Evolutionary conservation across 768 basidiomycete species (phyloP).

Genomic region (Hypsizygus marmoreus): DNA sequence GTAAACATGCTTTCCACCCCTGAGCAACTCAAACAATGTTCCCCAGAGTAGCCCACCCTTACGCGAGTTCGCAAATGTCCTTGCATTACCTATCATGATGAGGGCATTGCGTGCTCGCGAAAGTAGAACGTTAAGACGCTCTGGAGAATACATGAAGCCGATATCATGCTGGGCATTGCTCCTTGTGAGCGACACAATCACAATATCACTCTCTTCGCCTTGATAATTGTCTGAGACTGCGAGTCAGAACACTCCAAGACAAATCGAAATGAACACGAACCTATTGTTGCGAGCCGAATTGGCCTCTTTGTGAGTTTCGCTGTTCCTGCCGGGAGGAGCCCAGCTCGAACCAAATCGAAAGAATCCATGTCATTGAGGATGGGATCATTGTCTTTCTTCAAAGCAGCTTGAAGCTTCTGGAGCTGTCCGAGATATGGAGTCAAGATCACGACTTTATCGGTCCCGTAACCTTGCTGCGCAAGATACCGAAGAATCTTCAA

Average conservation of each 20-base stretch:
- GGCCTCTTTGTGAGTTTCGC: slow-evolving; percentile 43
- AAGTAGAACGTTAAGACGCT: slow-evolving; percentile 70
- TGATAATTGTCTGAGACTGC: slow-evolving; percentile 65
- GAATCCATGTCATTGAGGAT: slow-evolving; percentile 65
- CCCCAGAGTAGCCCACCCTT: slow-evolving; percentile 56
- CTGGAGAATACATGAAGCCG: slow-evolving; percentile 72
- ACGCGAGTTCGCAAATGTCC: slow-evolving; percentile 55
- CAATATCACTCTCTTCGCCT: slow-evolving; percentile 73
- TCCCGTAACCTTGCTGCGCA: slow-evolving; percentile 66
- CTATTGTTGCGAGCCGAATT: slow-evolving; percentile 66
- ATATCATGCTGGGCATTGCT: slow-evolving; percentile 59
- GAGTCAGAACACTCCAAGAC: neutral
- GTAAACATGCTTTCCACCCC: slow-evolving; percentile 46
- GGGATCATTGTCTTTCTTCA: slow-evolving; percentile 55
- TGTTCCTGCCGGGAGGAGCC: slow-evolving; percentile 43
- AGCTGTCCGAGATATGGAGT: slow-evolving; percentile 75
- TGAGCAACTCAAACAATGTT: slow-evolving; percentile 47
- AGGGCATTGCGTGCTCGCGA: slow-evolving; percentile 68
- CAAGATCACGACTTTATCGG: slow-evolving; percentile 60
- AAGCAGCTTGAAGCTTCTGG: slow-evolving; percentile 43
- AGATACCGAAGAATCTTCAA: slow-evolving; percentile 67
- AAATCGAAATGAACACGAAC: slow-evolving; percentile 31
- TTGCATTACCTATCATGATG: slow-evolving; percentile 65
- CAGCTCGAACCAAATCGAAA: slow-evolving; percentile 57
- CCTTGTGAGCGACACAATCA: slow-evolving; percentile 60